These are phyloP conservation scores for Xenoacremonium recifei DNA, from an alignment of 2,329 filamentous ascomycete species.

Conservation along the genomic window DNA sequence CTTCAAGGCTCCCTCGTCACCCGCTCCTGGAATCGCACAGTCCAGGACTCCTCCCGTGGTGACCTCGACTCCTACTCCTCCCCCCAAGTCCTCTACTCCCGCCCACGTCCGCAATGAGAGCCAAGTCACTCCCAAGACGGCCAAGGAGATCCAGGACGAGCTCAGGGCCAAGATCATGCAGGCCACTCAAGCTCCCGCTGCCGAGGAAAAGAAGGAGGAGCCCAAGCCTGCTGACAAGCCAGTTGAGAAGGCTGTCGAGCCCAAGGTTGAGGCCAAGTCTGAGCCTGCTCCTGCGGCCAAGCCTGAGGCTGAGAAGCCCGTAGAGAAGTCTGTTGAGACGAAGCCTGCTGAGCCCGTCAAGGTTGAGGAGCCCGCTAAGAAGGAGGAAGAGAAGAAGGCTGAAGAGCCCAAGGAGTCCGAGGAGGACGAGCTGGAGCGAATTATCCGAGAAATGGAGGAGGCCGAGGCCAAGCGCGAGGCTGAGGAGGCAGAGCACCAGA, in stretches of 20 bases:
- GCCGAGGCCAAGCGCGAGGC: constrained; percentile 50
- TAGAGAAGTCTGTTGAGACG: constrained; percentile 8
- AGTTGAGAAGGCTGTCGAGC: constrained; percentile 9
- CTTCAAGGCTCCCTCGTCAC: constrained; percentile 57
- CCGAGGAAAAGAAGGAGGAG: constrained; percentile 31
- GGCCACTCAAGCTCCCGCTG: constrained; percentile 42
- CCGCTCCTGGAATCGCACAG: constrained; percentile 52
- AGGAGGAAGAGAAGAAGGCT: constrained; percentile 25
- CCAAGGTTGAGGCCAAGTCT: constrained; percentile 29
- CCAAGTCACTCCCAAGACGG: constrained; percentile 64
- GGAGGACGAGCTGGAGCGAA: constrained; percentile 58
- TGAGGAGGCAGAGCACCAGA: constrained; percentile 44
- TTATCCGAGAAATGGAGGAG: constrained; percentile 63
- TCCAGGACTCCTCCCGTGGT: constrained; percentile 69
- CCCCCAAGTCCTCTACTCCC: constrained; percentile 70
- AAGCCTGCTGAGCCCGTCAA: constrained; percentile 10
- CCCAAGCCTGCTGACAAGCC: constrained; percentile 25
- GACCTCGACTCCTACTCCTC: constrained; percentile 75
- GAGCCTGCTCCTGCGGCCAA: constrained; percentile 24
- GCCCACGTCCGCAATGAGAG: constrained; percentile 72
- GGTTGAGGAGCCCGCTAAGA: constrained; percentile 21
- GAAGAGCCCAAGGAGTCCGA: constrained; percentile 38
- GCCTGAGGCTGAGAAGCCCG: constrained; percentile 7
- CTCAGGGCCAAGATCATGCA: constrained; percentile 77
- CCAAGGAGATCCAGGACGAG: constrained; percentile 80